These are phyloP conservation scores for Geosmithia morbida DNA, from an alignment of 2,329 filamentous ascomycete species.

Conservation along the genomic window DNA sequence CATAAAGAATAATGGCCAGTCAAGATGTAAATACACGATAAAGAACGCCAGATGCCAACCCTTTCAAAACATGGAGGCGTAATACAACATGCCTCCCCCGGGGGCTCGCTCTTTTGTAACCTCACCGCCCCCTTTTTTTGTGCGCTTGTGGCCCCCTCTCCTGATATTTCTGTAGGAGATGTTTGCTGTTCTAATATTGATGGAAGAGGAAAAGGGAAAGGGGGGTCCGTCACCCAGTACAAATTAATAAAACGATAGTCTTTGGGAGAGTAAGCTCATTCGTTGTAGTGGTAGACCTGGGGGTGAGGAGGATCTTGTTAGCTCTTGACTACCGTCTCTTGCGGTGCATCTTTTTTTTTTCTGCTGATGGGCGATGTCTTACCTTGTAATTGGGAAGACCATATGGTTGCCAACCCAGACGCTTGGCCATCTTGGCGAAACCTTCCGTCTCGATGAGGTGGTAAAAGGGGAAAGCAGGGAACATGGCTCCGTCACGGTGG, in stretches of 20 bases:
- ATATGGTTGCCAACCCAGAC: slow-evolving; percentile 71
- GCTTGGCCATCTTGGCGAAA: slow-evolving; percentile 90
- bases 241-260: background rate
- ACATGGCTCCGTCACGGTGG: slow-evolving; percentile 96
- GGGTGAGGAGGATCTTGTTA: background rate
- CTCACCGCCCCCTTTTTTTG: background rate
- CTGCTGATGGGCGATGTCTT: slow-evolving; percentile 15
- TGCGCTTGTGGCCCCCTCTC: too few relatives aligned
- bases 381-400: slow-evolving; percentile 98
- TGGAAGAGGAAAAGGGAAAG: background rate
- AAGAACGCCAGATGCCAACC: too few relatives aligned
- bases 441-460: slow-evolving; percentile 96
- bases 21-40: too few relatives aligned
- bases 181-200: background rate
- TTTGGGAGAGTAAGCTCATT: slow-evolving; percentile 27
- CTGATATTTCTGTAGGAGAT: background rate
- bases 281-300: slow-evolving; percentile 82
- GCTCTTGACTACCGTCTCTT: too few relatives aligned
- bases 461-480: slow-evolving; percentile 91
- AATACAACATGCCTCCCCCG: too few relatives aligned
- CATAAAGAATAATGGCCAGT: too few relatives aligned
- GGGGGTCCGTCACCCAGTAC: background rate
- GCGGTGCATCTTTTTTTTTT: background rate
- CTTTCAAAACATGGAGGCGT: too few relatives aligned
- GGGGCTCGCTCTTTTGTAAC: too few relatives aligned